Base-by-base conservation (phyloP, 495 filamentous ascomycete species). In the Aspergillus saccharolyticus region DNA sequence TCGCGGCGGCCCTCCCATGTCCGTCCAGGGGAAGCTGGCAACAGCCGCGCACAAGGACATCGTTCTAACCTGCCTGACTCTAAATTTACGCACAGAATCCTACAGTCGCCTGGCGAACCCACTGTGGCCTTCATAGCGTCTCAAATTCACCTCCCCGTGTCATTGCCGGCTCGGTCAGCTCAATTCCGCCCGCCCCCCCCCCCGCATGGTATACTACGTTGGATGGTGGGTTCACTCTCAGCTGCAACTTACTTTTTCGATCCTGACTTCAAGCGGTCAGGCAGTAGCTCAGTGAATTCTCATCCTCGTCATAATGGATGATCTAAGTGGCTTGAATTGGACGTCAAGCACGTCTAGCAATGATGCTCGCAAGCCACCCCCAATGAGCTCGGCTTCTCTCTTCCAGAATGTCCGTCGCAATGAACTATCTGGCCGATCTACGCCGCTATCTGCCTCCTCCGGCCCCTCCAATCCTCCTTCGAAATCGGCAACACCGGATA, bases 351-450 rank as follows among this genome's bases (percentile, higher is more conserved):
- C 66, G 43, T 60, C 66, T 15, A 71, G 14, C 12, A 39, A 73
- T 44, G 62, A 63, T 42, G 61, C 69, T 47, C 69, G 63, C 54
- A 79, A 85, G 62, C 72, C 79, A 42, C 68, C 79, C 8, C 67
- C 79, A 20, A 70, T 81, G 67, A 82, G 75, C 63, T 75, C 82
- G 48, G 71, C 78, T 42, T 71, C 80, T 44, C 71, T 80, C 57
- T 89, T 86, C 63, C 80, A 84, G 39, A 72, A 76, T 45, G 69
- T 89, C 53, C 81, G 80, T 43, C 84, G 59, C 42, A 67, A 62
- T 85, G 59, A 85, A 74, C 79, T 71, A 64, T 89, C 87, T 24
- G 86, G 87, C 53, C 81, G 81, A 60, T 85, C 86, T 17, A 90
- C 87, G 9, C 87, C 89, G 4, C 70, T 86, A 22, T 82, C 84